phyloP scores from a whole-genome alignment of 73 alveolate genomes.

The Paramecium caudatum region DNA sequence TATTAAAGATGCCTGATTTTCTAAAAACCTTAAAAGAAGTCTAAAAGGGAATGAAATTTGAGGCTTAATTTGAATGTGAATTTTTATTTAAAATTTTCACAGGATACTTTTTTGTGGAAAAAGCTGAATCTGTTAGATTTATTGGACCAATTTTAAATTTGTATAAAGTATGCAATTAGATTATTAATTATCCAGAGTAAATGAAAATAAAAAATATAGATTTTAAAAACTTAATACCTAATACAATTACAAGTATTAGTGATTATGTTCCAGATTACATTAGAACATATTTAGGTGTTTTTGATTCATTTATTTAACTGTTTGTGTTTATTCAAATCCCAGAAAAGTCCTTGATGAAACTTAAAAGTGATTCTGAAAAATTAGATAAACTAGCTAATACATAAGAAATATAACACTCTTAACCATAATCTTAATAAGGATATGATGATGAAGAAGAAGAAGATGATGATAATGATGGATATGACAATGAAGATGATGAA shows the following conservation, averaged over 20 bases:
- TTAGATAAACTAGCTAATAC: not conserved
- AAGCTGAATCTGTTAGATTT: not conserved
- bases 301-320: slow-evolving; percentile 33
- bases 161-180: not conserved
- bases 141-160: slow-evolving; percentile 29
- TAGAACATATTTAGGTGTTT: slow-evolving; percentile 16
- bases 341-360: not conserved
- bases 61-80: not conserved
- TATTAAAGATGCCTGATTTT: not conserved
- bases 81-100: slow-evolving; percentile 38
- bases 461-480: not conserved
- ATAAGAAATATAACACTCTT: not conserved
- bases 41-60: not conserved
- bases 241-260: not conserved
- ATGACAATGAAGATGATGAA: not conserved
- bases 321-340: slow-evolving; percentile 63
- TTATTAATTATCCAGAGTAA: slow-evolving; percentile 11
- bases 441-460: not conserved
- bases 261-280: slow-evolving; percentile 33
- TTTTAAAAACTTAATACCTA: slow-evolving; percentile 32
- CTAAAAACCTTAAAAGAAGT: not conserved
- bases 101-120: slow-evolving; percentile 15
- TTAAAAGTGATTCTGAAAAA: not conserved
- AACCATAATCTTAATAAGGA: not conserved
- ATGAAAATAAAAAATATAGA: not conserved